Evolutionary conservation across 2,329 filamentous ascomycete genomes (phyloP).

Genomic region (Leptographium lundbergii): DNA sequence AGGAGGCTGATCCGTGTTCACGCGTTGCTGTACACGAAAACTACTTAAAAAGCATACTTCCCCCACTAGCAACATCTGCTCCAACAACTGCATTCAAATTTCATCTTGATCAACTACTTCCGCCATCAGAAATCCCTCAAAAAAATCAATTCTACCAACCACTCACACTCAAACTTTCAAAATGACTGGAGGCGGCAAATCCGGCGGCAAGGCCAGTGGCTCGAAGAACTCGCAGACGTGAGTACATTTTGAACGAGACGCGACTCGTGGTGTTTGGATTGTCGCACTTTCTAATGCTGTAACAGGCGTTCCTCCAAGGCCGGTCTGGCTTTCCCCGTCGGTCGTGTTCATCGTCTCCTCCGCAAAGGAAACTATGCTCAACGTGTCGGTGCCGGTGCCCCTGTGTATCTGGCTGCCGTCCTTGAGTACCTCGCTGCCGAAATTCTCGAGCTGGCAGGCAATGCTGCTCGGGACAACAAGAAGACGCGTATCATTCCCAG

Average conservation of each 20-base stretch:
- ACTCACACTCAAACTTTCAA: conserved; percentile 41
- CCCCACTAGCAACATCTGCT: conserved; percentile 24
- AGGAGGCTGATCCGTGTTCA: conserved; percentile 37
- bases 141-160: conserved; percentile 14
- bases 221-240: conserved; percentile 99
- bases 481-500: conserved; percentile 99
- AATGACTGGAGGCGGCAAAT: conserved; percentile 99
- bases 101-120: conserved; percentile 19
- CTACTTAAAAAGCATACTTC: conserved; percentile 41
- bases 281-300: conserved; percentile 22
- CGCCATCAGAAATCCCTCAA: conserved; percentile 16
- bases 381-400: conserved; percentile 96
- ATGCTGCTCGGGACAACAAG: conserved; percentile 99
- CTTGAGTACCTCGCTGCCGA: conserved; percentile 98
- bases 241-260: conserved; percentile 29
- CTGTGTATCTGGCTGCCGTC: conserved; percentile 92
- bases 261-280: conserved; percentile 3
- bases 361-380: conserved; percentile 99
- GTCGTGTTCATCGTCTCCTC: conserved; percentile 98
- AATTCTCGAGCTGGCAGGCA: conserved; percentile 97
- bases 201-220: conserved; percentile 98
- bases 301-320: conserved; percentile 94
- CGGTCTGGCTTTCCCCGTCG: conserved; percentile 95
- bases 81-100: conserved; percentile 24
- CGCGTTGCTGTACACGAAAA: conserved; percentile 32